A percentile compares a stretch with the other conserved stretches of the same genome.
phyloP scores from a whole-genome alignment of 768 basidiomycete species.

The Trametes maxima region DNA sequence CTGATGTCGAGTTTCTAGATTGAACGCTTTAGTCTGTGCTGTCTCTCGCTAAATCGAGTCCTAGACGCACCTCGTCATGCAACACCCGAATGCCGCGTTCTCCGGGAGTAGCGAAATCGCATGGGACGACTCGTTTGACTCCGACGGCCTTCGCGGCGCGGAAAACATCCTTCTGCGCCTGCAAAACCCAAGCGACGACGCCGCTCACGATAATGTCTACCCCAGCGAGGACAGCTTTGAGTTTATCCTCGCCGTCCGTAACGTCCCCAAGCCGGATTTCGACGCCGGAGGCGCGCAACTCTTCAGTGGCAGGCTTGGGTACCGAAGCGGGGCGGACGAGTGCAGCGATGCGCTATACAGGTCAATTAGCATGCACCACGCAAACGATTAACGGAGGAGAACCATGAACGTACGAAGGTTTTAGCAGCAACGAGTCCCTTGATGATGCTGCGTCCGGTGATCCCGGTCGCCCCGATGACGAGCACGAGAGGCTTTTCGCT shows the following conservation, averaged over 20 bases:
- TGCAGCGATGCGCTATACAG: neutral
- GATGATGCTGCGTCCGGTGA: slow-evolving; percentile 25
- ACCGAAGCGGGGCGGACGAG: slow-evolving; percentile 11
- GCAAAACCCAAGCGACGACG: neutral
- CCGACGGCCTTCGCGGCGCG: slow-evolving; percentile 27
- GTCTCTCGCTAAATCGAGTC: neutral
- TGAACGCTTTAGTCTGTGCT: neutral
- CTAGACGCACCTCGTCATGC: slow-evolving; percentile 5
- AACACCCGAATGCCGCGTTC: slow-evolving; percentile 11
- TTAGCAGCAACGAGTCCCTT: slow-evolving; percentile 19
- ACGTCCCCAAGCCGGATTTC: slow-evolving; percentile 24
- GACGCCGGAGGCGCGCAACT: slow-evolving; percentile 11
- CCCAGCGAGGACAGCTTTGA: slow-evolving; percentile 20
- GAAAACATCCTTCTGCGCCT: slow-evolving; percentile 8
- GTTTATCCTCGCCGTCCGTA: slow-evolving; percentile 10
- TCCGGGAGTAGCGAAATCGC: slow-evolving; percentile 23
- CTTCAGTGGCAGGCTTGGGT: slow-evolving; percentile 15
- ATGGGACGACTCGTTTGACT: slow-evolving; percentile 27
- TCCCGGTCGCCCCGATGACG: slow-evolving; percentile 23
- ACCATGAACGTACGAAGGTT: slow-evolving; percentile 20
- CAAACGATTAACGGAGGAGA: too few relatives aligned
- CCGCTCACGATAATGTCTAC: slow-evolving; percentile 22
- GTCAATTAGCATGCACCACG: too few relatives aligned
- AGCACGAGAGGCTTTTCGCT: too few relatives aligned
- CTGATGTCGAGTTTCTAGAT: slow-evolving; percentile 34